These are phyloP conservation scores for Aphanomyces invadans DNA, from an alignment of 352 stramenopile species.

Conservation along the genomic window DNA sequence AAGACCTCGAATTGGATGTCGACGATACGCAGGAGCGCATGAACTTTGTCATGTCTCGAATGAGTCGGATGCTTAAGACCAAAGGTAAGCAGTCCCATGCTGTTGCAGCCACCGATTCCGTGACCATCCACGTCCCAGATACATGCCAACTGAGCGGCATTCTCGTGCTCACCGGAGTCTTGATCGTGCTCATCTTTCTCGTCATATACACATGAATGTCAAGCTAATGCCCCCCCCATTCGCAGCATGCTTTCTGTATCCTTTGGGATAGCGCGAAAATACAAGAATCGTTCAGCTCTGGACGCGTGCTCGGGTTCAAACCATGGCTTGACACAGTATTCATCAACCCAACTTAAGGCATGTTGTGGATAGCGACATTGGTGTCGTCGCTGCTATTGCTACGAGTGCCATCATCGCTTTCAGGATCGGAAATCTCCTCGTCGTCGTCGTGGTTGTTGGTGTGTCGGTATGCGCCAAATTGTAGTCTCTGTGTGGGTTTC, in stretches of 20 bases:
- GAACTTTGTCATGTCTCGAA: constrained; percentile 74
- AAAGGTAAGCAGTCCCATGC: constrained; percentile 42
- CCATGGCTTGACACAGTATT: too few relatives aligned
- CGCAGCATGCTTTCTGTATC: background rate
- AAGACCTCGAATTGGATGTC: constrained; percentile 61
- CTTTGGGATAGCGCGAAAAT: background rate
- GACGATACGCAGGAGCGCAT: constrained; percentile 70
- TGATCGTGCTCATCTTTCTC: constrained; percentile 70
- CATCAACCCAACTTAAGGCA: too few relatives aligned
- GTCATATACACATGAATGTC: constrained; percentile 78
- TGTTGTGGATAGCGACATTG: too few relatives aligned
- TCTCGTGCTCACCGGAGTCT: constrained; percentile 53
- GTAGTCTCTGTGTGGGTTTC: background rate
- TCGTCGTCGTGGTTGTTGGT: constrained; percentile 1
- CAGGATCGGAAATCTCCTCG: background rate
- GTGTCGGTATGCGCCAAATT: background rate
- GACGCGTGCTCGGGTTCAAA: too few relatives aligned
- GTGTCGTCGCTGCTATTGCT: background rate
- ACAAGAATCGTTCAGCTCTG: background rate
- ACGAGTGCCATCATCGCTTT: background rate
- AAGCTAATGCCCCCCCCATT: too few relatives aligned
- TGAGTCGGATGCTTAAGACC: constrained; percentile 70
- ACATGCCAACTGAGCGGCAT: constrained; percentile 73
- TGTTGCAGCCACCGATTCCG: background rate
- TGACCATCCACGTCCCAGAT: constrained; percentile 31